Conservation (phyloP, 495 filamentous ascomycete species). For the Aspergillus sclerotiicarbonarius region DNA sequence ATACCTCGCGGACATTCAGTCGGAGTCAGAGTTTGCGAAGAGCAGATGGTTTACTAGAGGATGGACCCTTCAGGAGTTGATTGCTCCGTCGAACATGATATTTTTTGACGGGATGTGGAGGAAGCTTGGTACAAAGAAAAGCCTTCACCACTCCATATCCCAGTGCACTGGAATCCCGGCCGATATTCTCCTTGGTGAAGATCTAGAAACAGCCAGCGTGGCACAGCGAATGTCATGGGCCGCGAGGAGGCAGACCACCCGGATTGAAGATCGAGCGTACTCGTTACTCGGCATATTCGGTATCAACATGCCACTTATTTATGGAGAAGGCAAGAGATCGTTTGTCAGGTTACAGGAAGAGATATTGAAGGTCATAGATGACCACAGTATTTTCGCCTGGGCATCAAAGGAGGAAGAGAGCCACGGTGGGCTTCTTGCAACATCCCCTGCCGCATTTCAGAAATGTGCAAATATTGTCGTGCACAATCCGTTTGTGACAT, state of each 20-base stretch:
- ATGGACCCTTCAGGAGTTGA: conserved; percentile 42
- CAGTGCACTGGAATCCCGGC: conserved; percentile 19
- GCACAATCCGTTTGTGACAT: background rate
- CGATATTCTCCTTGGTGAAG: conserved; percentile 3
- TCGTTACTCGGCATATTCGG: conserved; percentile 5
- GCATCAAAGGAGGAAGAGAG: background rate
- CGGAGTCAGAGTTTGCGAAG: background rate
- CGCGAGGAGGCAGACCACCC: background rate
- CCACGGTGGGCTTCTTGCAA: conserved; percentile 14
- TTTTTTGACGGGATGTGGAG: conserved; percentile 24
- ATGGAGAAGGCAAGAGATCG: conserved; percentile 34
- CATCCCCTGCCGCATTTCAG: conserved; percentile 13
- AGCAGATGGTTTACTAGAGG: conserved; percentile 38
- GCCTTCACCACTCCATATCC: conserved; percentile 11
- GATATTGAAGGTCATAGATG: conserved; percentile 23
- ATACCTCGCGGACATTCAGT: conserved; percentile 30
- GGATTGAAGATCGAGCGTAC: conserved; percentile 2
- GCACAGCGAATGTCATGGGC: conserved; percentile 9
- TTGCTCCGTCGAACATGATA: conserved; percentile 24
- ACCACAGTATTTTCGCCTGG: conserved; percentile 26
- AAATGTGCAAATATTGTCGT: conserved; percentile 12
- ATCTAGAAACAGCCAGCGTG: conserved; percentile 3
- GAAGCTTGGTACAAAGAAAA: conserved; percentile 21
- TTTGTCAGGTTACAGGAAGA: conserved; percentile 32
- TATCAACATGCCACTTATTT: conserved; percentile 22